Evolutionary conservation across 1,284 basidiomycete genomes (phyloP).

Genomic region (Ceratobasidium theobromae): DNA sequence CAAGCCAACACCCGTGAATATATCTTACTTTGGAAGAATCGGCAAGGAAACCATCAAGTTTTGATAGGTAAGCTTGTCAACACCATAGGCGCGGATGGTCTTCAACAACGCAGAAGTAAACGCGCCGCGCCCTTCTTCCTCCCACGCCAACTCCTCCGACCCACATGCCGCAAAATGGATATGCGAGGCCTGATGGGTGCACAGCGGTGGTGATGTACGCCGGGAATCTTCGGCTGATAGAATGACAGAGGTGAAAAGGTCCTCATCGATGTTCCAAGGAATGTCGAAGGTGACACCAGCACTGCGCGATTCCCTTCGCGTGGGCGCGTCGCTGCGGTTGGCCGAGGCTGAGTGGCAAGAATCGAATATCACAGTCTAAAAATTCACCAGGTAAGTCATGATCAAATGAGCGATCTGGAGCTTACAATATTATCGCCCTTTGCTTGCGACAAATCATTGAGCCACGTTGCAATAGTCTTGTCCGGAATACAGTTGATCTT

Average conservation of each 20-base stretch:
- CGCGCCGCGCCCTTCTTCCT: constrained; percentile 47
- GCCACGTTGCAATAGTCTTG: background rate
- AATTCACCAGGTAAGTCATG: background rate
- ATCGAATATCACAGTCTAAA: constrained; percentile 22
- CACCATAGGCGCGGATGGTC: constrained; percentile 49
- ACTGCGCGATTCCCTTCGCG: background rate
- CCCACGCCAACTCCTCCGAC: constrained; percentile 22
- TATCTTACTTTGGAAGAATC: constrained; percentile 37
- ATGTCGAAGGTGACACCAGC: background rate
- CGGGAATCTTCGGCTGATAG: background rate
- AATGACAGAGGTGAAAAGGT: background rate
- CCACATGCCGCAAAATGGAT: constrained; percentile 22
- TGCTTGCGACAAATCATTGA: constrained; percentile 1
- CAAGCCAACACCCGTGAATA: too few species aligned
- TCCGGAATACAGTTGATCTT: constrained; percentile 24
- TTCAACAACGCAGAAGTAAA: constrained; percentile 59
- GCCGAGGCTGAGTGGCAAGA: constrained; percentile 22
- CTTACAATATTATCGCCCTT: constrained; percentile 27
- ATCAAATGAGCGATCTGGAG: too few species aligned
- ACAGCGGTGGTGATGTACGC: background rate
- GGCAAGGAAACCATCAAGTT: constrained; percentile 47
- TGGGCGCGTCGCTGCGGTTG: background rate
- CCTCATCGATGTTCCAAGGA: constrained; percentile 2
- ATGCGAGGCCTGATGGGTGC: constrained; percentile 19
- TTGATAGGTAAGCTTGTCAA: constrained; percentile 56